Evolutionary conservation across 306 rosid species (phyloP), one percentile per base, ranked within the genome.

Genomic region (Prunus salicina): DNA sequence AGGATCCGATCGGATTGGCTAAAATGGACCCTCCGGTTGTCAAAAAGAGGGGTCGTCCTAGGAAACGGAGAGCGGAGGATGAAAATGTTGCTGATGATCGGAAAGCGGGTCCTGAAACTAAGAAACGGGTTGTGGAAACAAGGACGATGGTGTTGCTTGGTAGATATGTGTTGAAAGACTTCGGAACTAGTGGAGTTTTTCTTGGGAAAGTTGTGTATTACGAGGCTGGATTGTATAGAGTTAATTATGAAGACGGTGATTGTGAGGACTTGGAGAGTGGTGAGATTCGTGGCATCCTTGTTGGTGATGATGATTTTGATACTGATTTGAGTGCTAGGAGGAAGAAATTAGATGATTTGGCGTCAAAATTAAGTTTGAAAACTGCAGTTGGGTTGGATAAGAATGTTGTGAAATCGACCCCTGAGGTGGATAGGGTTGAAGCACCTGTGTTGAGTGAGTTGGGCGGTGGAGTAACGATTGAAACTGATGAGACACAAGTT

Each of bases 1-100:
- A 32, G 77, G 77, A 67, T 69, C 61, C 67, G 65, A 53, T 71
- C 65, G 19, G 18, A 65, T 80, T 11, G 71, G 38, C 63, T n/a
- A 41, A 24, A 38, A 95, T 91, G 99, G 99, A 95, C n/a, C 77
- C 86, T 11, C 86, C 91, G 16, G 90, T 76, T 18, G 82, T 45
- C 2, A 87, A 88, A 87, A 80, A 93, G 79, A 88, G 99, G 58
- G 99, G 99, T n/a, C 90, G 99, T 10, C 99, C 99, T 6, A 79
- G 96, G 84, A 96, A 96, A 69, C 78, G 93, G 82, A 84, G 87
- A 76, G 74, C 76, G 15, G 91, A 83, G 46, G 92, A 80, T 2
- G 92, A 86, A 41, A 76, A 57, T 27, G 81, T 12, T 71, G 57
- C 58, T 3, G 81, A 67, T 61, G 89, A 75, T 25, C 76, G 63